Evolutionary conservation across 2,329 filamentous ascomycete species (phyloP).

Genomic region (Diaporthe ampelina): DNA sequence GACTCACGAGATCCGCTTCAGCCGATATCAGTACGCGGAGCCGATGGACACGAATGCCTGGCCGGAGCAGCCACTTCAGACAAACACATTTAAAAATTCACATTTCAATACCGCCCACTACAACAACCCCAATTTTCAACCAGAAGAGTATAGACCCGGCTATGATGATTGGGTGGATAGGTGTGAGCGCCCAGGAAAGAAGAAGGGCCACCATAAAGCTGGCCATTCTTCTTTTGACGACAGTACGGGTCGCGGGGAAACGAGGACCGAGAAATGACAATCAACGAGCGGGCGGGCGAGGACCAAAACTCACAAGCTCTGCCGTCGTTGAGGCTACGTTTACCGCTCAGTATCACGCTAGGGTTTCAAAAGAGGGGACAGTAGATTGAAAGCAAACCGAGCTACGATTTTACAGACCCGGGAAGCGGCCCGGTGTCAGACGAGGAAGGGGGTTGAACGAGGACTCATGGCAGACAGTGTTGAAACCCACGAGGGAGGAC

Average conservation of each 20-base stretch:
- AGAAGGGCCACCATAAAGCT: conserved; percentile 37
- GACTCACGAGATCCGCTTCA: conserved; percentile 64
- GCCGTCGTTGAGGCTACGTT: not conserved
- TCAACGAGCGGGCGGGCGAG: not conserved
- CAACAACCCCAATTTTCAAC: conserved; percentile 74
- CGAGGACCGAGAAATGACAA: conserved; percentile 34
- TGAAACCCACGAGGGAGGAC: not conserved
- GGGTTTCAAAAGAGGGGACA: not conserved
- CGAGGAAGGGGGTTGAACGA: not conserved
- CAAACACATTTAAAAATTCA: conserved; percentile 74
- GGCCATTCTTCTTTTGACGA: conserved; percentile 31
- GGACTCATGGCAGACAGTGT: not conserved
- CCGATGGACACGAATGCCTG: conserved; percentile 49
- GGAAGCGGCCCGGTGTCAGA: not conserved
- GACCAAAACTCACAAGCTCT: conserved; percentile 1
- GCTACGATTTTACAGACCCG: not conserved
- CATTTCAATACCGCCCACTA: conserved; percentile 78
- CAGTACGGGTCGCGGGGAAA: not conserved
- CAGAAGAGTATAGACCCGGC: conserved; percentile 64
- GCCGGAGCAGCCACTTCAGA: conserved; percentile 64
- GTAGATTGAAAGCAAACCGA: not conserved
- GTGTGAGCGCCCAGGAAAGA: conserved; percentile 32
- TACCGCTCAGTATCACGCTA: not conserved
- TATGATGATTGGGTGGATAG: conserved; percentile 50
- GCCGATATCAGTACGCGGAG: conserved; percentile 63